Evolutionary conservation across 495 filamentous ascomycete species (phyloP), one percentile per base, ranked within the genome.

Genomic region (Tuber melanosporum): DNA sequence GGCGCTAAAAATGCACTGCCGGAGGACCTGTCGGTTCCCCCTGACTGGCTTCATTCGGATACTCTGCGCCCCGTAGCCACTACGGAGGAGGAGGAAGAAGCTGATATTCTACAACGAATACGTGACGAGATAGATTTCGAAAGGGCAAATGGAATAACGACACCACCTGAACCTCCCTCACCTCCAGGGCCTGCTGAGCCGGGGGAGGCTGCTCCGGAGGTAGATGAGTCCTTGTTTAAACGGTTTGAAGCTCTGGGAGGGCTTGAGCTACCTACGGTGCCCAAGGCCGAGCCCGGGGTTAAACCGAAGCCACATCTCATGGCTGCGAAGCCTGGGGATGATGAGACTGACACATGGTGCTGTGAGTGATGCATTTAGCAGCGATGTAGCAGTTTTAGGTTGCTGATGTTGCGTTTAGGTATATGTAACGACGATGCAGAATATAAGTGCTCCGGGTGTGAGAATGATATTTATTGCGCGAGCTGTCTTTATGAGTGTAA

Each of bases 361-460:
- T 82, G 81, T 77, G 46, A 71, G 80, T 79, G 15, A n/a, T 66
- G 10, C 57, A 1, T 36, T 17, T 66, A 66, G 26, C 15, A 17
- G 57, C 5, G 26, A 66, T 36, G 36, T 66, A 2, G 26, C 14
- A 7, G 15, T 17, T 66, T 36, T 36, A 36, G 26, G 14, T 66
- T 19, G 26, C 57, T 66, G 26, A 66, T 66, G 57, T 66, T 36
- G 57, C 57, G 6, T 5, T 36, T 20, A 81, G 80, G 81, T 74
- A 83, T 83, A 52, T 83, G 82, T 47, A 83, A 79, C 69, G 79
- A 83, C 52, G 82, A 83, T 47, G 82, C 76, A 26, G 82, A 83
- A 62, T 83, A 81, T 57, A 62, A 77, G 2, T 83, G 82, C 52
- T 77, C 70, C 1, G 82, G 82, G 5, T 83, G 82, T 73, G 79